Base-by-base conservation (phyloP, 805 yeast genomes). In the Clavispora carvajalis region DNA sequence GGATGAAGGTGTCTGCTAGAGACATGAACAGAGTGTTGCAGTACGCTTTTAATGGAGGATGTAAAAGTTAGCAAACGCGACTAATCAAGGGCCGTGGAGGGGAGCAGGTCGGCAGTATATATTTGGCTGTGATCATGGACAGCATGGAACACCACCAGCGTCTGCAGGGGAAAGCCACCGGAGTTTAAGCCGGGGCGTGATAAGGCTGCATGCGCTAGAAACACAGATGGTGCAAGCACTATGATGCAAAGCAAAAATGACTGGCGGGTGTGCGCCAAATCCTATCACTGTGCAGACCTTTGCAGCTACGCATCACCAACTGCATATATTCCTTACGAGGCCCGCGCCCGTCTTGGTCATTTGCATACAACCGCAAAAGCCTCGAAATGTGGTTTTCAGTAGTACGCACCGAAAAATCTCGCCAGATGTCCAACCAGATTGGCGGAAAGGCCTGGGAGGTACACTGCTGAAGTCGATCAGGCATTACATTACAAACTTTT, bases 1-100 rank as follows among this genome's bases (percentile, higher is more conserved):
- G 28, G 22, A 50, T 35, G 23, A 44, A 50, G 3, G 36, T 33
- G 12, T 33, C 19, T 21, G 22, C 15, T 21, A 33, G 16, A 4
- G 31, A 28, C 31, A 28, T 28, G 18, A 8, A 7, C 19, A 15
- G 16, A 6, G 8, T 8, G 23, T 8, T 22, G 2, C 6, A n/a
- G n/a, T n/a, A n/a, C 10, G 10, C 11, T 22, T 3, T 8, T 3
- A 22, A 22, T 3, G 23, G 23, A 22, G 23, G 23, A 11, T 4
- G 10, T 16, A 26, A 5, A 3, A 7, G 17, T n/a, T 5, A 13
- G 4, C 13, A 7, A n/a, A n/a, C 5, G 10, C 6, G 15, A n/a
- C 21, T 4, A 16, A 26, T 5, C 17, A 3, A 26, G 10, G 17
- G 4, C 17, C 21, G 17, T 25, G 16, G 8, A 5, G 16, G 11